Evolutionary conservation across 805 yeast genomes (phyloP).

Genomic region (Lipomyces sp.): DNA sequence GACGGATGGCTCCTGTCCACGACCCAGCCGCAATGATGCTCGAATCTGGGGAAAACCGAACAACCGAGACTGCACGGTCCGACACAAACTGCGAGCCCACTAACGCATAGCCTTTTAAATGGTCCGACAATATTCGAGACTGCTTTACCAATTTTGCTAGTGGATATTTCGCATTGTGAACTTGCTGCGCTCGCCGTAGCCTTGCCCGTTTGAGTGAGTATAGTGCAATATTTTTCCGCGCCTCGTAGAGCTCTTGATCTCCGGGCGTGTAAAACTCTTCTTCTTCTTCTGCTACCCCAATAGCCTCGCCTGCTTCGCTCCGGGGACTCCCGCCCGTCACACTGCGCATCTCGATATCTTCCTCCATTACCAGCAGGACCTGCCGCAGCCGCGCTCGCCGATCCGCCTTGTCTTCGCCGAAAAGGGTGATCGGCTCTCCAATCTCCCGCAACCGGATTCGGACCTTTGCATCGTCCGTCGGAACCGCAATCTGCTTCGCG

Average conservation of each 20-base stretch:
- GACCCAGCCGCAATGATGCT: slow-evolving; percentile 60
- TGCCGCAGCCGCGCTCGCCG: slow-evolving; percentile 59
- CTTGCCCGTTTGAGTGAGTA: slow-evolving; percentile 45
- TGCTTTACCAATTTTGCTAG: slow-evolving; percentile 45
- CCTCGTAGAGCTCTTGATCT: slow-evolving; percentile 47
- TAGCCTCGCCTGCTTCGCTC: slow-evolving; percentile 35
- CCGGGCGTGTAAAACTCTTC: slow-evolving; percentile 90
- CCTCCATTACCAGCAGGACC: slow-evolving; percentile 40
- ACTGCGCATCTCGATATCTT: slow-evolving; percentile 28
- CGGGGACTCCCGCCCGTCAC: slow-evolving; percentile 13
- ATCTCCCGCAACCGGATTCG: slow-evolving; percentile 46
- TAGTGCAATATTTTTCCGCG: slow-evolving; percentile 52
- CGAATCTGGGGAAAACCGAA: slow-evolving; percentile 46
- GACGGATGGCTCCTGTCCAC: slow-evolving; percentile 73
- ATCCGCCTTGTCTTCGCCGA: slow-evolving; percentile 59
- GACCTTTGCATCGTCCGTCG: slow-evolving; percentile 68
- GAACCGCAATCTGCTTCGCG: slow-evolving; percentile 41
- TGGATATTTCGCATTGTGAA: slow-evolving; percentile 36
- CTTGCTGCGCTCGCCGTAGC: slow-evolving; percentile 10
- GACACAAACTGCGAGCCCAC: slow-evolving; percentile 70
- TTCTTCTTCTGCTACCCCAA: slow-evolving; percentile 50
- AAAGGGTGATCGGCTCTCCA: slow-evolving; percentile 55
- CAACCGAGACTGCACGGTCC: slow-evolving; percentile 63
- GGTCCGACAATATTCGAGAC: slow-evolving; percentile 45
- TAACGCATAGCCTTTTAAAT: slow-evolving; percentile 43